These are phyloP conservation scores for Spathaspora passalidarum DNA, from an alignment of 805 yeast species.

Conservation along the genomic window DNA sequence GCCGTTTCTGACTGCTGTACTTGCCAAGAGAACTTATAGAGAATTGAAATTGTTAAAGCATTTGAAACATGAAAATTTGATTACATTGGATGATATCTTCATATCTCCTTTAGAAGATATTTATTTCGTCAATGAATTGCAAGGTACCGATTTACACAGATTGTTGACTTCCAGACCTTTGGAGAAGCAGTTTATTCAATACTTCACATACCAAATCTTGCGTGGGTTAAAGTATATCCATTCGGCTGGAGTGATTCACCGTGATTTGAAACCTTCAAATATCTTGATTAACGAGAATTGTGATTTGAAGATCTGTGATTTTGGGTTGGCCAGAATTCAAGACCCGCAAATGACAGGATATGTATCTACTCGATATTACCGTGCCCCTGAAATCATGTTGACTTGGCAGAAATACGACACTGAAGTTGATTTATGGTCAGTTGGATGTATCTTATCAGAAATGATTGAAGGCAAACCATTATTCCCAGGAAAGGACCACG, in stretches of 20 bases:
- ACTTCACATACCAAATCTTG: conserved; percentile 90
- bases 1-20: conserved; percentile 90
- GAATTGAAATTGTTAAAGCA: conserved; percentile 92
- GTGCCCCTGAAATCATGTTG: conserved; percentile 98
- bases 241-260: conserved; percentile 87
- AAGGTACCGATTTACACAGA: conserved; percentile 94
- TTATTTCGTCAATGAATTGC: conserved; percentile 91
- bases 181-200: conserved; percentile 94
- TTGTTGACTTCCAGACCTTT: conserved; percentile 88
- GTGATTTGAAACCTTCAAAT: conserved; percentile 84
- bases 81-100: conserved; percentile 89
- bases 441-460: conserved; percentile 95
- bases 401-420: conserved; percentile 98
- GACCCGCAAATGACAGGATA: conserved; percentile 99
- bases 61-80: conserved; percentile 89
- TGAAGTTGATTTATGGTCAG: conserved; percentile 97
- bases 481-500: conserved; percentile 98
- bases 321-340: conserved; percentile 94
- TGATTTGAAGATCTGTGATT: conserved; percentile 87
- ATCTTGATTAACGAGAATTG: conserved; percentile 86
- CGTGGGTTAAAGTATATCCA: conserved; percentile 89
- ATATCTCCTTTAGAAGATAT: conserved; percentile 94
- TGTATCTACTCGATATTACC: conserved; percentile 90
- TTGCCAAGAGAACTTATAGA: conserved; percentile 95
- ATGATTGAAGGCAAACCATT: conserved; percentile 97